Conservation (phyloP, 2,329 filamentous ascomycete species). For the Fusarium continuum region DNA sequence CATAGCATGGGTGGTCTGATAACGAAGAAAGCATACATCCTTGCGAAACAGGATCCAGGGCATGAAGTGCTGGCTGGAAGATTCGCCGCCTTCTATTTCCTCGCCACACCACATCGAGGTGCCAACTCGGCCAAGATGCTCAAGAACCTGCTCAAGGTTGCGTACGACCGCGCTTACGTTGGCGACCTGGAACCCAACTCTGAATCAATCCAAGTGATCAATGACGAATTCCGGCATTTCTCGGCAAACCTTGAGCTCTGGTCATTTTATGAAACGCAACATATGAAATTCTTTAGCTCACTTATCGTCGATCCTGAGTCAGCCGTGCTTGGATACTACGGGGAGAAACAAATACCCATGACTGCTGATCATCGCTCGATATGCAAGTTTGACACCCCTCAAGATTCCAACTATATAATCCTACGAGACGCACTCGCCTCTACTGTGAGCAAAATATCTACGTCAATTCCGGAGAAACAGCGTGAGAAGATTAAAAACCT, state of each 20-base stretch:
- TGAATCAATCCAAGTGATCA: constrained; percentile 50
- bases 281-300: constrained; percentile 18
- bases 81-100: constrained; percentile 50
- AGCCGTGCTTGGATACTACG: constrained; percentile 53
- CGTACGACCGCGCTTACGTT: constrained; percentile 49
- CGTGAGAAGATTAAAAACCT: constrained; percentile 10
- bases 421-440: constrained; percentile 45
- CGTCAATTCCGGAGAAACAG: constrained; percentile 4
- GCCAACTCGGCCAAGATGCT: constrained; percentile 50
- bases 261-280: constrained; percentile 58
- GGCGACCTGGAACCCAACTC: constrained; percentile 51
- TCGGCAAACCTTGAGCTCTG: constrained; percentile 49
- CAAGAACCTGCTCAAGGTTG: constrained; percentile 48
- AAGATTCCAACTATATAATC: constrained; percentile 51
- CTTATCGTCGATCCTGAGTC: constrained; percentile 53
- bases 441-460: constrained; percentile 19
- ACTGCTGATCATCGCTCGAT: constrained; percentile 54
- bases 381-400: constrained; percentile 51
- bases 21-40: constrained; percentile 46
- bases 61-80: constrained; percentile 43
- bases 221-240: constrained; percentile 56
- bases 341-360: constrained; percentile 51
- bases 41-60: constrained; percentile 46
- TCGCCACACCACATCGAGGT: constrained; percentile 54
- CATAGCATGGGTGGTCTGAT: constrained; percentile 59